phyloP scores from a whole-genome alignment of 306 rosid genomes.

The Astragalus glycyphyllos region DNA sequence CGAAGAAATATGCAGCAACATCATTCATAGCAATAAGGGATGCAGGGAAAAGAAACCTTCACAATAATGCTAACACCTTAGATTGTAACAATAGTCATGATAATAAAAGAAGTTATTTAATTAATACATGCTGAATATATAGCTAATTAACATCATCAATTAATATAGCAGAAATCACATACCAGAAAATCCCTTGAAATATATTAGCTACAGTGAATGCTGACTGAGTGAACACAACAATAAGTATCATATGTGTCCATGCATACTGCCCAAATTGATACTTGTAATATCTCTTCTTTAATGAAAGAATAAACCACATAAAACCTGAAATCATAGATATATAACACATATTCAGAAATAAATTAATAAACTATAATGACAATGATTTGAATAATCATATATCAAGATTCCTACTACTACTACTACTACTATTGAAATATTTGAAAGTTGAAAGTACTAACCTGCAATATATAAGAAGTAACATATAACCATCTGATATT shows the following conservation, averaged over 20 bases:
- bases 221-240: slow-evolving; percentile 90
- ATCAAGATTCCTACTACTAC: background rate
- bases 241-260: slow-evolving; percentile 98
- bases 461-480: slow-evolving; percentile 93
- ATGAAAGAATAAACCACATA: slow-evolving; percentile 95
- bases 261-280: slow-evolving; percentile 99
- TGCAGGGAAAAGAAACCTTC: slow-evolving; percentile 98
- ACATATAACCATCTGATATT: slow-evolving; percentile 97
- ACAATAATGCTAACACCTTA: slow-evolving; percentile 32
- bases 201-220: slow-evolving; percentile 95
- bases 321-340: slow-evolving; percentile 70
- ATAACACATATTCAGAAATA: slow-evolving; percentile 27
- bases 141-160: slow-evolving; percentile 32
- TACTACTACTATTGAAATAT: slow-evolving; percentile 16
- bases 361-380: background rate
- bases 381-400: background rate
- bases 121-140: background rate
- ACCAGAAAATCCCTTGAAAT: slow-evolving; percentile 97
- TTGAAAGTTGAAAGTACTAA: slow-evolving; percentile 48
- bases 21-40: slow-evolving; percentile 87
- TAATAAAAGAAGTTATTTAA: background rate
- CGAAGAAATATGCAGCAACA: slow-evolving; percentile 90
- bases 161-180: slow-evolving; percentile 40
- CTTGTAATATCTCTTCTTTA: slow-evolving; percentile 90
- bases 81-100: background rate